Conservation (phyloP, 2,329 filamentous ascomycete species). For the Epichloe glyceriae region DNA sequence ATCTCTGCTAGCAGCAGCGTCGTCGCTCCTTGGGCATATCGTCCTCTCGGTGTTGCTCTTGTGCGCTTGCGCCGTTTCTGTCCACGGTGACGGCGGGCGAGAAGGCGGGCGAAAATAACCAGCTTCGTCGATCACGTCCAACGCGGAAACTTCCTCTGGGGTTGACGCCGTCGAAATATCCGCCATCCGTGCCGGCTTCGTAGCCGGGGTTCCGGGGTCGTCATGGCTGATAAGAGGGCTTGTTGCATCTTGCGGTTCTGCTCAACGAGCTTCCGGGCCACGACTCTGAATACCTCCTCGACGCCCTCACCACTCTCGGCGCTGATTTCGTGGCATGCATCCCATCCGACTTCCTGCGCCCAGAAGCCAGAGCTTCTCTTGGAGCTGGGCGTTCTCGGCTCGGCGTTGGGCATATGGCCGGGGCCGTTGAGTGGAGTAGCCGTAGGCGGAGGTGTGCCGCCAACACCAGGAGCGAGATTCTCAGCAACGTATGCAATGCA, state of each 20-base stretch:
- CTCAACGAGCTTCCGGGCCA: conserved; percentile 49
- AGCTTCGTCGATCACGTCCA: conserved; percentile 43
- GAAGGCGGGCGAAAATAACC: conserved; percentile 44
- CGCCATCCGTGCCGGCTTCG: conserved; percentile 30
- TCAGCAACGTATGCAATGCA: conserved; percentile 95
- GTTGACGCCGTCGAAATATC: conserved; percentile 39
- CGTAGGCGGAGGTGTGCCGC: conserved; percentile 54
- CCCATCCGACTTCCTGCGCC: conserved; percentile 90
- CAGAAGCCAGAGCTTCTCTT: conserved; percentile 68
- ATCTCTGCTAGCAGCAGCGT: conserved; percentile 17
- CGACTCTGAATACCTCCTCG: conserved; percentile 81
- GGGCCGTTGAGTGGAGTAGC: conserved; percentile 29
- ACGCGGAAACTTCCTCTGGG: conserved; percentile 40
- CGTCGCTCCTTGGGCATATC: conserved; percentile 13
- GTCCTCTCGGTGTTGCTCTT: conserved; percentile 11
- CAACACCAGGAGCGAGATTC: conserved; percentile 62
- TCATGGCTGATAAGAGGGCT: conserved; percentile 41
- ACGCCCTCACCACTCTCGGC: conserved; percentile 91
- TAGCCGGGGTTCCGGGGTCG: conserved; percentile 37
- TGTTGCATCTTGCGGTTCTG: conserved; percentile 52
- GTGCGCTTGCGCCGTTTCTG: conserved; percentile 22
- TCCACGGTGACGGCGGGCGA: conserved; percentile 38
- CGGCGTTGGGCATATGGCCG: conserved; percentile 19
- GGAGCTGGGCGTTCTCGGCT: conserved; percentile 46
- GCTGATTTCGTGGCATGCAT: conserved; percentile 93